A percentile compares a stretch with the other conserved stretches of the same genome.
These are phyloP conservation scores for Blumeria hordei DNA, from an alignment of 2,329 filamentous ascomycete species.

Conservation along the genomic window DNA sequence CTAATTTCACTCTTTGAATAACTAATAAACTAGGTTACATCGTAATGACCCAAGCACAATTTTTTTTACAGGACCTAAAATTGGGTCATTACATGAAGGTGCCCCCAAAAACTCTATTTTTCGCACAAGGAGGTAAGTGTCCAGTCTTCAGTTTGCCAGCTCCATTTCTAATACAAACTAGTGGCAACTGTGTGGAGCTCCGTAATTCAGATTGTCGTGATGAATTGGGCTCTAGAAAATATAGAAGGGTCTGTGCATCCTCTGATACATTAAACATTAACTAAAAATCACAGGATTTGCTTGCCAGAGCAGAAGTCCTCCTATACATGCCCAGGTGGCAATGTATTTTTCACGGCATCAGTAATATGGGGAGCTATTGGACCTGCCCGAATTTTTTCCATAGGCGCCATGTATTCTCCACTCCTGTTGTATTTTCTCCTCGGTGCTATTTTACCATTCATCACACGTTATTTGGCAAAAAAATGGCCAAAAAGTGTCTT, in stretches of 20 bases:
- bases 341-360: constrained; percentile 39
- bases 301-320: constrained; percentile 25
- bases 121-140: constrained; percentile 22
- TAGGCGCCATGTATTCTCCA: constrained; percentile 30
- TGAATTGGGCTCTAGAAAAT: constrained; percentile 33
- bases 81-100: constrained; percentile 29
- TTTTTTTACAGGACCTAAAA: constrained; percentile 25
- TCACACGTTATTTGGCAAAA: constrained; percentile 31
- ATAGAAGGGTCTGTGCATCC: constrained; percentile 22
- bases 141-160: too few relatives aligned
- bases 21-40: constrained; percentile 19
- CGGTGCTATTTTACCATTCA: constrained; percentile 34
- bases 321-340: constrained; percentile 24
- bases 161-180: constrained; percentile 14
- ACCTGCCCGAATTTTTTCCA: constrained; percentile 41
- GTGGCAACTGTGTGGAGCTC: constrained; percentile 41
- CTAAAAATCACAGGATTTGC: constrained; percentile 25
- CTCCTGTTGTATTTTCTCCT: constrained; percentile 51
- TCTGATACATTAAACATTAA: not conserved
- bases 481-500: constrained; percentile 34
- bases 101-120: constrained; percentile 41
- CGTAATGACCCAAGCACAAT: constrained; percentile 22
- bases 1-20: not conserved
- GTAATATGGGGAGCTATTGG: constrained; percentile 54
- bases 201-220: constrained; percentile 38